Evolutionary conservation across 2,329 filamentous ascomycete species (phyloP), one percentile per base, ranked within the genome.

Genomic region (Ascochyta fabae): DNA sequence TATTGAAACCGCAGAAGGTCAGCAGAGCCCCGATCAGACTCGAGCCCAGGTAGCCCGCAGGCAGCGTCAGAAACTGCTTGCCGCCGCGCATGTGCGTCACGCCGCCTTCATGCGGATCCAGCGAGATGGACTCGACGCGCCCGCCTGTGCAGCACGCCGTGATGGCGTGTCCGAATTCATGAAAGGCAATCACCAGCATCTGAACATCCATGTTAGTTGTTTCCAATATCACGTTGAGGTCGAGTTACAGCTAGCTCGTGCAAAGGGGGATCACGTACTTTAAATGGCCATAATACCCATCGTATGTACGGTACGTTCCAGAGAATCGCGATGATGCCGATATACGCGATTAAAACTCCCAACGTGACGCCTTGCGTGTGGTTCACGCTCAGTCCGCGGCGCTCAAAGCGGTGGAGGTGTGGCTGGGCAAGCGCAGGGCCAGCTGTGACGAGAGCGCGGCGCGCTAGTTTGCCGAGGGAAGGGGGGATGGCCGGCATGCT

Each of bases 101-200:
- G 58, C 90, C 90, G 58, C 90, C 90, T 76, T 93, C 90, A 64
- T 87, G 83, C 0, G 89, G 89, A 69, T 91, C 88, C 22, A 92
- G 83, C 22, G 84, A 87, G 67, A 93, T 92, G 35, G 86, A 88
- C 70, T 91, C 86, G 62, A 93, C 90, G 51, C 79, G 81, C 4
- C 90, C 90, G 50, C 90, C 90, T 0, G 90, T 93, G 56, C 86
- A 84, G 60, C 88, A 83, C 35, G 88, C 88, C 1, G 86, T 86
- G 65, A 91, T 84, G 44, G 90, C 90, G 75, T 93, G 90, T 12
- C 88, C 86, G 68, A 92, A 83, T 67, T 93, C 90, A 76, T 93
- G 90, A 74, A 92, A 93, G 34, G 90, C 90, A 61, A 93, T 92
- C 47, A 91, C 88, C 19, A 93, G 83, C 89, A 92, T 92, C 87